Percentiles rank a stretch among this genome's conserved stretches.
These are phyloP conservation scores for Pleurozium schreberi DNA, from an alignment of 225 moss, liverwort and hornwort species.

Conservation along the genomic window DNA sequence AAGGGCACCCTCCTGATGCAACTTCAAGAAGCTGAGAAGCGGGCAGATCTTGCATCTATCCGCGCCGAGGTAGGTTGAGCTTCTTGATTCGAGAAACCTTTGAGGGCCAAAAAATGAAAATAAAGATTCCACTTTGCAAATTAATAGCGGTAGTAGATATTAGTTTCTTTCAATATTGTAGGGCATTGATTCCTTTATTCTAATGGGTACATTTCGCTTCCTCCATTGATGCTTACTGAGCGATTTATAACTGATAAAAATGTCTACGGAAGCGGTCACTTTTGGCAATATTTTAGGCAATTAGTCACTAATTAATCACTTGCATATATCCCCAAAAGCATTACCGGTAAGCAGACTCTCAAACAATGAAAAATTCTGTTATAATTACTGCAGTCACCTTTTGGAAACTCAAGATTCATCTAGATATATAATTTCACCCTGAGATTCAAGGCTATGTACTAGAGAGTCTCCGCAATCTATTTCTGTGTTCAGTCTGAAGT, in stretches of 20 bases:
- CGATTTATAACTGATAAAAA: background rate
- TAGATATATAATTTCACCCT: background rate
- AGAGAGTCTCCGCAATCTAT: background rate
- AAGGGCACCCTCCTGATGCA: constrained; percentile 51
- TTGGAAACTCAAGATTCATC: background rate
- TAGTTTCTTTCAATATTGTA: background rate
- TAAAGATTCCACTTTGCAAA: background rate
- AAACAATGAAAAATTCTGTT: background rate
- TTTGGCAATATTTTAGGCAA: background rate
- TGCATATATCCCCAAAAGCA: background rate
- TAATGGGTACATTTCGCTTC: background rate
- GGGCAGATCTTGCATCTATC: constrained; percentile 64
- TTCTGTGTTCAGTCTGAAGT: background rate
- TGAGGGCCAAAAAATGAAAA: too few species aligned
- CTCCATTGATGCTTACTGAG: background rate
- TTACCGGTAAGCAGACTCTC: background rate
- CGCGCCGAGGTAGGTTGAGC: constrained; percentile 49
- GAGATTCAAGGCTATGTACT: background rate
- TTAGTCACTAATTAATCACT: background rate
- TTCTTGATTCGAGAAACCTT: background rate
- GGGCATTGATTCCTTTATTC: background rate
- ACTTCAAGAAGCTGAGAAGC: constrained; percentile 66
- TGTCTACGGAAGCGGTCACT: background rate
- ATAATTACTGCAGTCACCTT: background rate
- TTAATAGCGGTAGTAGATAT: background rate